Evolutionary conservation across 148 eudicot species (phyloP).

Genomic region (Rhododendron molle): DNA sequence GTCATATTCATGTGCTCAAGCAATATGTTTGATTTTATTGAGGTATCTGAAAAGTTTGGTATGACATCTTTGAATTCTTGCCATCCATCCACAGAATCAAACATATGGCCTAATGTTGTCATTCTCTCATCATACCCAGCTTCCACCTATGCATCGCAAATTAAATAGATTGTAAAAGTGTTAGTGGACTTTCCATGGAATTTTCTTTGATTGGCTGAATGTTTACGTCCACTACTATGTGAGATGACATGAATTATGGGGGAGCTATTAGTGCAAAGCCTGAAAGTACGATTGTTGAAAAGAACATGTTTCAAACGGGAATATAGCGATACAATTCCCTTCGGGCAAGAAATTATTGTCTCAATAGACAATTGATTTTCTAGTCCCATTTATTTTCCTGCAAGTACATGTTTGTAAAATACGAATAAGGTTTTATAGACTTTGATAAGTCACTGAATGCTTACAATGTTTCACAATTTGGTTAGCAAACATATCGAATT

Average conservation of each 20-base stretch:
- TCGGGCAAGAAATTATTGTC: not conserved
- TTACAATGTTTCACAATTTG: not conserved
- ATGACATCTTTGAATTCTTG: constrained; percentile 29
- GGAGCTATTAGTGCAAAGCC: not conserved
- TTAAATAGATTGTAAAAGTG: not conserved
- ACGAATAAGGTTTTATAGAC: not conserved
- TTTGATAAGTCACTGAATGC: not conserved
- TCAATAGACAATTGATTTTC: not conserved
- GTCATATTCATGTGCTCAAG: constrained; percentile 47
- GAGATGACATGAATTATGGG: not conserved
- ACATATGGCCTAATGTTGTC: constrained; percentile 8
- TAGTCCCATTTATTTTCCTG: not conserved
- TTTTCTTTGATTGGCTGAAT: not conserved
- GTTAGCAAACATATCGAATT: not conserved
- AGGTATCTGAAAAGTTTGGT: constrained; percentile 25
- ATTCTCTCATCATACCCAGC: constrained; percentile 31
- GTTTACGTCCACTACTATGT: not conserved
- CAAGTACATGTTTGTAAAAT: not conserved
- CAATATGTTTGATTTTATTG: constrained; percentile 28
- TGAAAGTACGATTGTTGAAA: not conserved
- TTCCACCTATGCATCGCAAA: constrained; percentile 22
- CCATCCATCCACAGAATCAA: constrained; percentile 34
- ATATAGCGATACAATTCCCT: not conserved
- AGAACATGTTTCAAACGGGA: not conserved
- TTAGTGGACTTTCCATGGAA: not conserved